Percentiles rank a stretch among this genome's conserved stretches.
These are phyloP conservation scores for Heliamphora ciliata DNA, from an alignment of 179 eudicot species.

Conservation along the genomic window DNA sequence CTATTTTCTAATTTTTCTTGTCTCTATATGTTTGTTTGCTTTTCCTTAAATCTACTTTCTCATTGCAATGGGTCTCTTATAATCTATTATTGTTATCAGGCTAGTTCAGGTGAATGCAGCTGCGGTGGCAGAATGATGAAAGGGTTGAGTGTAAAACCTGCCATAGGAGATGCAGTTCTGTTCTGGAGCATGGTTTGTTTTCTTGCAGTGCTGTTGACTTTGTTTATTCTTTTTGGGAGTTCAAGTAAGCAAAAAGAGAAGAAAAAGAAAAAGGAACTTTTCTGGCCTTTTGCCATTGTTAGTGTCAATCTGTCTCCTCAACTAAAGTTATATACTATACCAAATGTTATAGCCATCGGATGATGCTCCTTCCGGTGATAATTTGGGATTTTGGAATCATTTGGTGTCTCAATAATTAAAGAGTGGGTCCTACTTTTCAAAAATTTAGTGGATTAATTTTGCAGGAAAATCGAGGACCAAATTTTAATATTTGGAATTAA, in stretches of 20 bases:
- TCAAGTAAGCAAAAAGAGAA: background rate
- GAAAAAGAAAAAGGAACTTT: background rate
- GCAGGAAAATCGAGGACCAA: too few relatives aligned
- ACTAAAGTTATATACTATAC: background rate
- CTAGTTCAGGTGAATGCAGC: constrained; percentile 76
- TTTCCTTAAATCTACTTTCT: background rate
- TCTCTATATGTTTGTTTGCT: background rate
- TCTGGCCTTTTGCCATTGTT: background rate
- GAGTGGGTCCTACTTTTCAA: too few relatives aligned
- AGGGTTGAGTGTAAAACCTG: constrained; percentile 80
- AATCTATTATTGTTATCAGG: constrained; percentile 31
- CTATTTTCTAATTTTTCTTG: background rate
- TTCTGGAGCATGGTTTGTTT: constrained; percentile 95
- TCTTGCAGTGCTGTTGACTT: constrained; percentile 13
- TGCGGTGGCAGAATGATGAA: constrained; percentile 74
- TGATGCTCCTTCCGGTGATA: background rate
- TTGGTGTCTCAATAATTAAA: too few relatives aligned
- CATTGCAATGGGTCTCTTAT: background rate
- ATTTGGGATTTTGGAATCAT: background rate
- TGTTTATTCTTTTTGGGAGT: background rate
- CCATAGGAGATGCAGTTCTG: constrained; percentile 87
- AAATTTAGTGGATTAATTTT: too few relatives aligned
- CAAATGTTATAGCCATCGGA: background rate
- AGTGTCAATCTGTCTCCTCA: background rate
- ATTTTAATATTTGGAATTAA: too few relatives aligned